phyloP scores from a whole-genome alignment of 305 asterid genomes.

The Fraxinus angustifolia region DNA sequence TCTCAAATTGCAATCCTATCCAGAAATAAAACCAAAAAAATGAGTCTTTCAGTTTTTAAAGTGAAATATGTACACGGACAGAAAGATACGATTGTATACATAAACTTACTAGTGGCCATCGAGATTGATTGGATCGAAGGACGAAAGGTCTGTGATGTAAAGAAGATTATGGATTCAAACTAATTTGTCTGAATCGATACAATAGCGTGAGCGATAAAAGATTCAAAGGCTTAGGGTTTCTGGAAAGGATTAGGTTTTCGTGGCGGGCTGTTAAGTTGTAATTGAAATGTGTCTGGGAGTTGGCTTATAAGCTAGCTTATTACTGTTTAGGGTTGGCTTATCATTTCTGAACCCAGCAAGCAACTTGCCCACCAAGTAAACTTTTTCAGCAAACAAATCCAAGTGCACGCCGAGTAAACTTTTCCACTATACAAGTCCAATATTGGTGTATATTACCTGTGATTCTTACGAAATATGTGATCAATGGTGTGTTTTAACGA shows the following conservation, averaged over 20 bases:
- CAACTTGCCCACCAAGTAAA: background rate
- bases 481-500: too few species aligned
- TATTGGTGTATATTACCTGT: background rate
- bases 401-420: background rate
- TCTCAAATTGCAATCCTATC: constrained; percentile 81
- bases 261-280: background rate
- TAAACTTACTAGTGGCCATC: constrained; percentile 3
- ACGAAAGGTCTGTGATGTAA: background rate
- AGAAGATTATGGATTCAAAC: background rate
- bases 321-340: background rate
- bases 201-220: background rate
- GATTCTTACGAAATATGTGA: too few species aligned
- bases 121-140: background rate
- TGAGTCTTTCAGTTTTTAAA: background rate
- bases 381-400: background rate
- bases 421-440: background rate
- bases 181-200: background rate
- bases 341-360: background rate
- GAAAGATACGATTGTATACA: background rate
- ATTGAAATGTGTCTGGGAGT: background rate
- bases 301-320: background rate
- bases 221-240: background rate
- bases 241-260: background rate
- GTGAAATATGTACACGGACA: background rate
- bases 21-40: constrained; percentile 7